A percentile compares a stretch with the other conserved stretches of the same genome.
Evolutionary conservation across 2,329 filamentous ascomycete genomes (phyloP).

Genomic region (Aspergillus quadrilineatus): DNA sequence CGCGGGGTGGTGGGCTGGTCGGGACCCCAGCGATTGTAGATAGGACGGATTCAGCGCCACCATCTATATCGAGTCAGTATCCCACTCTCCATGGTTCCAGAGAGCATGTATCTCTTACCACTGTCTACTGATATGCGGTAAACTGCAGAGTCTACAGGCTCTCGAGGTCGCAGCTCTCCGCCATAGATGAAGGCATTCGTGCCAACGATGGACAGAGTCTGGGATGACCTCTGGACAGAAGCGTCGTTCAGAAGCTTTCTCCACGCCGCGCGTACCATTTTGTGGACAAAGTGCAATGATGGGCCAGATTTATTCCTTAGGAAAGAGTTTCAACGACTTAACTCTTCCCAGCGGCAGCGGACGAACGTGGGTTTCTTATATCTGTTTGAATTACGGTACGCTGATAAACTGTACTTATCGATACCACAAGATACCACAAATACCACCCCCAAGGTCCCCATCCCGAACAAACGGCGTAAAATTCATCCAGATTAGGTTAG

Average conservation of each 20-base stretch:
- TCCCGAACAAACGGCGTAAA: neutral
- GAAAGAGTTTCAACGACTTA: no score
- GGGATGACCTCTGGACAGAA: constrained; percentile 62
- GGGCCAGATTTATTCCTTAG: neutral
- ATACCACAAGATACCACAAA: no score
- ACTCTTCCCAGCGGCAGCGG: no score
- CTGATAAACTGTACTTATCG: no score
- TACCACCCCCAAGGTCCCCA: neutral
- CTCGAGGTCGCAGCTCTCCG: constrained; percentile 65
- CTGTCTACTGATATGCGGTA: constrained; percentile 60
- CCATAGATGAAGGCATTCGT: constrained; percentile 70
- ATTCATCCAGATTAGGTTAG: neutral
- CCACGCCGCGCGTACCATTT: constrained; percentile 19
- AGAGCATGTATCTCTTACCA: constrained; percentile 11
- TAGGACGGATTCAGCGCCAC: constrained; percentile 1
- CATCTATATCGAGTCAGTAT: neutral
- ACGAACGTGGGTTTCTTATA: no score
- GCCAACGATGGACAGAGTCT: constrained; percentile 63
- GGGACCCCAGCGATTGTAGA: constrained; percentile 29
- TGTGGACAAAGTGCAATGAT: neutral
- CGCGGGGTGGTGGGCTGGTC: constrained; percentile 59
- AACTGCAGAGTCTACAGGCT: constrained; percentile 71
- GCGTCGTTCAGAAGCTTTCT: constrained; percentile 24
- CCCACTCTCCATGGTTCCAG: no score
- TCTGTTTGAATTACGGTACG: no score